These are phyloP conservation scores for Pterocarpus santalinus DNA, from an alignment of 306 rosid species.

Conservation along the genomic window DNA sequence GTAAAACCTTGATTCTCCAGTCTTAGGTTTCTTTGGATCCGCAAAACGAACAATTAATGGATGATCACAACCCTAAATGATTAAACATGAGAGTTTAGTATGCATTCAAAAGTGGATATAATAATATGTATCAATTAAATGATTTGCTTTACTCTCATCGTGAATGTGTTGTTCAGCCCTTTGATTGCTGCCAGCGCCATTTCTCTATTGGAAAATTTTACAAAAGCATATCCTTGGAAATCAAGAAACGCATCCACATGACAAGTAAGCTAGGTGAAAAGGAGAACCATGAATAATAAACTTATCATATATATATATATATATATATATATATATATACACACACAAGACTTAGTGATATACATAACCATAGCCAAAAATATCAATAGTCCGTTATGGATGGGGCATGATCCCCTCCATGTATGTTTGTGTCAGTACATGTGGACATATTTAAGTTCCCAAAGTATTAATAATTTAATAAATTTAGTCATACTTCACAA, in stretches of 20 bases:
- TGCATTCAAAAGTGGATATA: constrained; percentile 44
- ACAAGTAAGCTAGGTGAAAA: constrained; percentile 41
- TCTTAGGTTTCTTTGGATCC: constrained; percentile 82
- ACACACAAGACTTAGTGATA: constrained; percentile 34
- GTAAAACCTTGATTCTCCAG: constrained; percentile 76
- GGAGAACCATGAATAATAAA: constrained; percentile 33
- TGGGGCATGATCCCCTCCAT: constrained; percentile 31
- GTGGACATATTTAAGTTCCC: neutral
- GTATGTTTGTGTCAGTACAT: neutral
- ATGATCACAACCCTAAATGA: constrained; percentile 77
- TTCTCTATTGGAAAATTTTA: constrained; percentile 72
- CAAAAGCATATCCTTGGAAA: constrained; percentile 79
- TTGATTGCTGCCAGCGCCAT: constrained; percentile 88
- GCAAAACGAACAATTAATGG: constrained; percentile 93
- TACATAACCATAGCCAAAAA: constrained; percentile 25
- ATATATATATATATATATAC: neutral
- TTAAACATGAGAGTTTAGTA: constrained; percentile 43
- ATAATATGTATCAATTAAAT: constrained; percentile 30
- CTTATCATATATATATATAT: constrained; percentile 20
- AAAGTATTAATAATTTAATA: neutral
- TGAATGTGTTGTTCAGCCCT: constrained; percentile 74
- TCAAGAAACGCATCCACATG: constrained; percentile 42
- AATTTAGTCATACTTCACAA: constrained; percentile 10
- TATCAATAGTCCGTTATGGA: constrained; percentile 12
- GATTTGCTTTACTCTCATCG: constrained; percentile 72